Conservation (phyloP, 208 protist species). For the Lotmaria passim region DNA sequence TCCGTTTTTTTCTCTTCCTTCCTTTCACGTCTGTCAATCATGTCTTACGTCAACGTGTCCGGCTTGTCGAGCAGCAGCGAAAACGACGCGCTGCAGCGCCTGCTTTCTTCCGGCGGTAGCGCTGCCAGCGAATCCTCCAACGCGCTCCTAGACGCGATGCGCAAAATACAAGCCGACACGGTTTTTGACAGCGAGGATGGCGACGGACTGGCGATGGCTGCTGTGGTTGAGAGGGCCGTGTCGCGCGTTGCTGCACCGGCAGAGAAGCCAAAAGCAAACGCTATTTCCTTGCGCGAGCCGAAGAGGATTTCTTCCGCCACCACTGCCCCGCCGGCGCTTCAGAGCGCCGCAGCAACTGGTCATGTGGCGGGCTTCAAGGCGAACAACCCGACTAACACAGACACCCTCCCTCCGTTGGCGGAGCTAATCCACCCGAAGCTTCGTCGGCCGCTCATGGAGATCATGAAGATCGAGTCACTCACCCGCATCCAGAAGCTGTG, state of each 20-base stretch:
- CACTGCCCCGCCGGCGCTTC: not conserved
- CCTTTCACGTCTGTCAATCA: not conserved
- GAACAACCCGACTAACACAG: slow-evolving; percentile 46
- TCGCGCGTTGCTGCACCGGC: no score
- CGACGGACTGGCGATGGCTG: not conserved
- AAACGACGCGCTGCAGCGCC: slow-evolving; percentile 44
- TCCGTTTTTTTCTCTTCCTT: not conserved
- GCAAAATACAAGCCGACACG: slow-evolving; percentile 42
- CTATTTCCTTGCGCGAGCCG: slow-evolving; percentile 30
- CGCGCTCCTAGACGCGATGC: slow-evolving; percentile 38
- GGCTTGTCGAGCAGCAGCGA: slow-evolving; percentile 48
- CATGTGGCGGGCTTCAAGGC: slow-evolving; percentile 48
- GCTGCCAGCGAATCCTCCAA: slow-evolving; percentile 12
- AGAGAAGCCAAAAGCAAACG: slow-evolving; percentile 2
- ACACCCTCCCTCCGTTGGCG: slow-evolving; percentile 45
- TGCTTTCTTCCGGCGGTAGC: slow-evolving; percentile 30
- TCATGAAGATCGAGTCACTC: slow-evolving; percentile 63
- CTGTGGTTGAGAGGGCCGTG: no score
- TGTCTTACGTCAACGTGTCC: slow-evolving; percentile 62
- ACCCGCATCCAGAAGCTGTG: slow-evolving; percentile 96
- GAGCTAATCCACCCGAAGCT: slow-evolving; percentile 80
- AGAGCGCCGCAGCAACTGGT: not conserved
- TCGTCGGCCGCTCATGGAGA: slow-evolving; percentile 61
- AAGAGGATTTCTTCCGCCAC: slow-evolving; percentile 8
- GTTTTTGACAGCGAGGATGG: slow-evolving; percentile 17